A percentile compares a stretch with the other conserved stretches of the same genome.
phyloP scores from a whole-genome alignment of 2,329 filamentous ascomycete species.

The Leptographium lundbergii region DNA sequence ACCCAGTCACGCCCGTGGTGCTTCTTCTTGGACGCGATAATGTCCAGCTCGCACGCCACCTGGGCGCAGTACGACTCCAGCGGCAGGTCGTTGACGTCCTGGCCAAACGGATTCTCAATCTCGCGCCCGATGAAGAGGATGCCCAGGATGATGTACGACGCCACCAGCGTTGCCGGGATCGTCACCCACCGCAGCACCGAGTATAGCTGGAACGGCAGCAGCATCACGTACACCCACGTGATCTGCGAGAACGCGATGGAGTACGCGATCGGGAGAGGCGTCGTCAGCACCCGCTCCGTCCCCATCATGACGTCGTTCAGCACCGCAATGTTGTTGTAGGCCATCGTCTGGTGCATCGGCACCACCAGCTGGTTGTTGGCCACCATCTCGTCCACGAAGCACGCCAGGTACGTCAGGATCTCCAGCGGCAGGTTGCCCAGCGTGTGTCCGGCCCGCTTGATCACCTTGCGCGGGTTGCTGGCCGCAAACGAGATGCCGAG shows the following conservation, averaged over 20 bases:
- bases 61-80: slow-evolving; percentile 54
- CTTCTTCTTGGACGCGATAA: slow-evolving; percentile 42
- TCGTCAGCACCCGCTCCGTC: slow-evolving; percentile 61
- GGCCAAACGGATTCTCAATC: slow-evolving; percentile 59
- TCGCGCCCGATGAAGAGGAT: slow-evolving; percentile 54
- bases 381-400: slow-evolving; percentile 46
- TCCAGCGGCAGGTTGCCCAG: slow-evolving; percentile 62
- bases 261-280: slow-evolving; percentile 58
- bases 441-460: slow-evolving; percentile 54
- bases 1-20: slow-evolving; percentile 39
- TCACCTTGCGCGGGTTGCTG: slow-evolving; percentile 55
- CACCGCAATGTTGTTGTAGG: slow-evolving; percentile 33
- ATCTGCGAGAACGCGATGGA: slow-evolving; percentile 66
- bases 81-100: slow-evolving; percentile 55
- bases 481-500: slow-evolving; percentile 56
- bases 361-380: slow-evolving; percentile 33
- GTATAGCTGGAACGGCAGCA: slow-evolving; percentile 61
- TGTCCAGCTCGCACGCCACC: slow-evolving; percentile 50
- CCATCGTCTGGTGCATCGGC: slow-evolving; percentile 37
- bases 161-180: slow-evolving; percentile 52
- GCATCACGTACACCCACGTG: slow-evolving; percentile 61
- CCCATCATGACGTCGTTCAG: slow-evolving; percentile 55
- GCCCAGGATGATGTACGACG: slow-evolving; percentile 62
- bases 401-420: slow-evolving; percentile 51
- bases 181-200: slow-evolving; percentile 50